Conservation (phyloP, 1,284 basidiomycete species). For the Tilletia caries region DNA sequence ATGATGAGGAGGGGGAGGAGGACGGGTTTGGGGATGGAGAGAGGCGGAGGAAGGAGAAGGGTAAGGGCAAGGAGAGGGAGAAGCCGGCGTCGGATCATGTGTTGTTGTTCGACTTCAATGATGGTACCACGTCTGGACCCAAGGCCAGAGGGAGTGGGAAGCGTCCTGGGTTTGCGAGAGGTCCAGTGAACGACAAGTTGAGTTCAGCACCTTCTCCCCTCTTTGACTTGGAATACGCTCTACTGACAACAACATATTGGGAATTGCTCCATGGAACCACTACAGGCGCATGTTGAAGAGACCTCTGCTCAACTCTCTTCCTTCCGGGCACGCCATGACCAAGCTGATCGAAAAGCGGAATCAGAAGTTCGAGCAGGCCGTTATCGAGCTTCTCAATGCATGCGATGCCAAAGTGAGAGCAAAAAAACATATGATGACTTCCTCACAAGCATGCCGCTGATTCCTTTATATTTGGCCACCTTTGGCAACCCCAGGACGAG, state of each 20-base stretch:
- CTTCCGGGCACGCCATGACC: slow-evolving; percentile 24
- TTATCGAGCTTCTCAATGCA: slow-evolving; percentile 43
- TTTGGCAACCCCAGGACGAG: slow-evolving; percentile 20
- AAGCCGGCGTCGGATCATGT: slow-evolving; percentile 46
- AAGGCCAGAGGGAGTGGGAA: slow-evolving; percentile 51
- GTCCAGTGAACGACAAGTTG: neutral
- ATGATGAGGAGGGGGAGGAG: neutral
- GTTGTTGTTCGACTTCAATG: slow-evolving; percentile 55
- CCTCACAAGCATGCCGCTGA: too few species aligned
- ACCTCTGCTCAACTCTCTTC: slow-evolving; percentile 6
- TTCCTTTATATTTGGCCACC: slow-evolving; percentile 13
- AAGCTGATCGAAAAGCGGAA: slow-evolving; percentile 50
- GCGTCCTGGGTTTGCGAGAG: slow-evolving; percentile 3
- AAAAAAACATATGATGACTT: too few species aligned
- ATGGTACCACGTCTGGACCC: slow-evolving; percentile 49
- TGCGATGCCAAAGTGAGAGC: slow-evolving; percentile 32
- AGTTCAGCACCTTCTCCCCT: too few species aligned
- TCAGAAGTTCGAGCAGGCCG: slow-evolving; percentile 47
- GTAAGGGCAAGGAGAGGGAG: slow-evolving; percentile 28
- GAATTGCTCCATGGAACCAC: too few species aligned
- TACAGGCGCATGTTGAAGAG: slow-evolving; percentile 27
- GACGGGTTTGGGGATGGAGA: neutral
- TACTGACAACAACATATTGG: too few species aligned
- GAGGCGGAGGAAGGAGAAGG: slow-evolving; percentile 24
- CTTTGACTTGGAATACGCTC: too few species aligned